phyloP scores from a whole-genome alignment of 257 asterid genomes.

The Asclepias syriaca region DNA sequence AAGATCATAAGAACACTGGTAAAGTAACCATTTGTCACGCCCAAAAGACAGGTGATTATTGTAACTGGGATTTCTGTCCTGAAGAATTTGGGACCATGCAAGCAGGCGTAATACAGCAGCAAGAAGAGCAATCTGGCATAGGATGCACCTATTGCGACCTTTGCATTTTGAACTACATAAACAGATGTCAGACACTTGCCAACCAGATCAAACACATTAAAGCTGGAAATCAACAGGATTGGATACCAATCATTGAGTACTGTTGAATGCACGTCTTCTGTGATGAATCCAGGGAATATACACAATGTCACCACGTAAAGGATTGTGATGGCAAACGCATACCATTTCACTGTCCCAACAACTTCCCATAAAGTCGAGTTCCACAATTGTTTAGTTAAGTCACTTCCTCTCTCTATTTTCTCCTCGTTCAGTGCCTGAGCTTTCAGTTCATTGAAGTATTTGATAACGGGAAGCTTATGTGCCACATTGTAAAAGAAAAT shows the following conservation, averaged over 20 bases:
- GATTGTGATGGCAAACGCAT: slow-evolving; percentile 49
- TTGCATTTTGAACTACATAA: slow-evolving; percentile 52
- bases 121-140: slow-evolving; percentile 73
- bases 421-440: slow-evolving; percentile 56
- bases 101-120: slow-evolving; percentile 74
- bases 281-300: slow-evolving; percentile 88
- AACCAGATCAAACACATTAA: slow-evolving; percentile 69
- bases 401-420: slow-evolving; percentile 56
- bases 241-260: slow-evolving; percentile 83
- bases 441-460: slow-evolving; percentile 65
- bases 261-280: slow-evolving; percentile 88
- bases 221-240: slow-evolving; percentile 61
- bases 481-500: slow-evolving; percentile 65
- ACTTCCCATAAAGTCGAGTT: slow-evolving; percentile 61
- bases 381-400: slow-evolving; percentile 57
- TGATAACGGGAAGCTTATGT: slow-evolving; percentile 73
- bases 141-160: slow-evolving; percentile 55
- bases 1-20: slow-evolving; percentile 66
- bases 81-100: slow-evolving; percentile 73
- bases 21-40: slow-evolving; percentile 84
- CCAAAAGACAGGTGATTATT: slow-evolving; percentile 71
- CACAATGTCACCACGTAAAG: slow-evolving; percentile 75
- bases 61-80: slow-evolving; percentile 81
- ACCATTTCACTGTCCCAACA: slow-evolving; percentile 80
- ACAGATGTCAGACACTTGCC: slow-evolving; percentile 69